Base-by-base conservation (phyloP, 192 early-diverging fungal genomes). In the Dispira simplex region DNA sequence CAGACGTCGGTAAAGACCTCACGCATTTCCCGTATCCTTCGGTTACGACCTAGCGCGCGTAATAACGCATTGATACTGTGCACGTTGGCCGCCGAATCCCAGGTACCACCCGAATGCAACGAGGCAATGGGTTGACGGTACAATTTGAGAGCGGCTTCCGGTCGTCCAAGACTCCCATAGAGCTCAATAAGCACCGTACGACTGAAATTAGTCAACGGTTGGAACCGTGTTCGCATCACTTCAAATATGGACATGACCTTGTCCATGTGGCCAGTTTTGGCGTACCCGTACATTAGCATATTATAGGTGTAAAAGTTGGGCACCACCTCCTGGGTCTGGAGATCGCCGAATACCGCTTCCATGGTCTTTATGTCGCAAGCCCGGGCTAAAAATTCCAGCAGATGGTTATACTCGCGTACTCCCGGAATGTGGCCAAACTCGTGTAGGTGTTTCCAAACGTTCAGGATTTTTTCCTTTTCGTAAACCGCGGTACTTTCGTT, bases 361-460 rank as follows among this genome's bases (percentile, higher is more conserved):
- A 60, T 18, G 2, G 14, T 14, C 8, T 44, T 18, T 2, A 60
- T 43, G 16, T 60, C 58, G 10, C 44, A 13, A 18, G 25, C 9
- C 1, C 39, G 58, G 28, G 58, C 25, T 44, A 60, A 21, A 21
- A 60, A 43, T 21, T 44, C 58, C 32, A 60, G 21, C 58, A 60
- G 13, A 16, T 60, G 58, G 58, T 60, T 60, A 44, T 60, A 60
- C 58, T 60, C 58, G 32, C 58, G 58, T 18, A 60, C 14, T 1
- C 32, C 43, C 8, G 58, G 58, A 0, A 5, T 12, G 13, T 44
- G 58, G 26, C 39, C 39, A 44, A 18, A 60, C 14, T 28, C 32
- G 21, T 43, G 58, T 4, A 60, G 14, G 21, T 43, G 25, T 3
- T 60, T 11, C 58, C 58, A 60, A 21, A 44, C 39, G 39, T 10